Conservation (phyloP, 2,329 filamentous ascomycete species). For the Clarireedia homoeocarpa region DNA sequence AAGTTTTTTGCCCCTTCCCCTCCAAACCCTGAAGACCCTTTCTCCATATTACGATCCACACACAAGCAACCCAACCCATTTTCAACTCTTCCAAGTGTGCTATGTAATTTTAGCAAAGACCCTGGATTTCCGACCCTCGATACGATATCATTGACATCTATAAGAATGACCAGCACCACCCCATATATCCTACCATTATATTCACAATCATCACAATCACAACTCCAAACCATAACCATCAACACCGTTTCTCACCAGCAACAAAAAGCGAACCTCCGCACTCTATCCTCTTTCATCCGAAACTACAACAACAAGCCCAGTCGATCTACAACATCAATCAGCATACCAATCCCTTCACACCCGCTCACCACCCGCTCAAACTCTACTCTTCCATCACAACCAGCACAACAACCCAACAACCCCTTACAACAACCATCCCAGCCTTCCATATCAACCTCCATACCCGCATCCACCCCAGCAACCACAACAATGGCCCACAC, state of each 20-base stretch:
- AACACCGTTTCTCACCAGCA: not conserved
- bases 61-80: no score
- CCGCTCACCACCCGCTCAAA: not conserved
- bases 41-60: not conserved
- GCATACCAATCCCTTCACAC: not conserved
- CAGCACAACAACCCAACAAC: no score
- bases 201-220: not conserved
- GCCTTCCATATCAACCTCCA: not conserved
- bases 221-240: not conserved
- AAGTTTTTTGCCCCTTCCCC: not conserved
- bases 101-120: no score
- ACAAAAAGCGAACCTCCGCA: not conserved
- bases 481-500: conserved; percentile 2
- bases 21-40: not conserved
- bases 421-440: no score
- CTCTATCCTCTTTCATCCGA: conserved; percentile 8
- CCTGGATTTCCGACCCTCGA: no score
- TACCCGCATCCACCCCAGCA: no score
- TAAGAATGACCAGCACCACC: conserved; percentile 1
- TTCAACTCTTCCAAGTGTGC: no score
- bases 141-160: not conserved
- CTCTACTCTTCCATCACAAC: not conserved
- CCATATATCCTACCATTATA: not conserved
- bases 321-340: not conserved
- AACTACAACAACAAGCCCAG: not conserved